Conservation (phyloP, 2,329 filamentous ascomycete genomes). For the Aspergillus eucalypticola region DNA sequence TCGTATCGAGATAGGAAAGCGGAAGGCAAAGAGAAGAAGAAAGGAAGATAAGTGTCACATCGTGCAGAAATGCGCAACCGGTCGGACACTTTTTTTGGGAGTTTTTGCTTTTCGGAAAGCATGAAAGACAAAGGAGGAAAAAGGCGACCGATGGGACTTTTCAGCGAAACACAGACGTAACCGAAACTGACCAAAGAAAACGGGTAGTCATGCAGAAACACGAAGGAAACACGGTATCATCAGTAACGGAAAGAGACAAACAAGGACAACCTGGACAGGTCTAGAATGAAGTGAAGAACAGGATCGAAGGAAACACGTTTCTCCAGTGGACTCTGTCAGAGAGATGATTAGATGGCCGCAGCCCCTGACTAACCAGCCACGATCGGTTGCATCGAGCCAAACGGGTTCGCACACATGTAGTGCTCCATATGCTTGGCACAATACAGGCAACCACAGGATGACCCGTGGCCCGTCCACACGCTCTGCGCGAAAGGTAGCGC, state of each 20-base stretch:
- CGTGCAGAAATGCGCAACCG: slow-evolving; percentile 24
- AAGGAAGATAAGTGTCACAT: slow-evolving; percentile 17
- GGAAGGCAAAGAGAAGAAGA: slow-evolving; percentile 5
- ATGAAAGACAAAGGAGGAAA: slow-evolving; percentile 19
- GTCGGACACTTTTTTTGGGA: slow-evolving; percentile 30
- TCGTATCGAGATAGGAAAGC: slow-evolving; percentile 19
- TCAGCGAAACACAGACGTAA: slow-evolving; percentile 31
- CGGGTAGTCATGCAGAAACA: slow-evolving; percentile 28
- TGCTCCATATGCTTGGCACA: slow-evolving; percentile 53
- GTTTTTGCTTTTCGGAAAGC: slow-evolving; percentile 28
- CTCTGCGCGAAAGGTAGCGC: slow-evolving; percentile 48
- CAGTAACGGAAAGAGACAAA: slow-evolving; percentile 26
- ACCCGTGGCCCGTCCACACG: slow-evolving; percentile 50
- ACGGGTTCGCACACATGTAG: slow-evolving; percentile 49
- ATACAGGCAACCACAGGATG: slow-evolving; percentile 50
- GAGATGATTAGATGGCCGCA: neutral
- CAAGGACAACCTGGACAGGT: slow-evolving; percentile 29
- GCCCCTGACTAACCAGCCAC: slow-evolving; percentile 29
- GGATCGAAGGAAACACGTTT: slow-evolving; percentile 11
- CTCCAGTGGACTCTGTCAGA: neutral
- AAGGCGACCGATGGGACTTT: slow-evolving; percentile 36
- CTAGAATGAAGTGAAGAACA: slow-evolving; percentile 21
- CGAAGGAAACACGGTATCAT: slow-evolving; percentile 34
- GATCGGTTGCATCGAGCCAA: slow-evolving; percentile 49
- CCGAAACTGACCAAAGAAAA: slow-evolving; percentile 34